Evolutionary conservation across 1,284 basidiomycete species (phyloP).

Genomic region (Rhodotorula sp.): DNA sequence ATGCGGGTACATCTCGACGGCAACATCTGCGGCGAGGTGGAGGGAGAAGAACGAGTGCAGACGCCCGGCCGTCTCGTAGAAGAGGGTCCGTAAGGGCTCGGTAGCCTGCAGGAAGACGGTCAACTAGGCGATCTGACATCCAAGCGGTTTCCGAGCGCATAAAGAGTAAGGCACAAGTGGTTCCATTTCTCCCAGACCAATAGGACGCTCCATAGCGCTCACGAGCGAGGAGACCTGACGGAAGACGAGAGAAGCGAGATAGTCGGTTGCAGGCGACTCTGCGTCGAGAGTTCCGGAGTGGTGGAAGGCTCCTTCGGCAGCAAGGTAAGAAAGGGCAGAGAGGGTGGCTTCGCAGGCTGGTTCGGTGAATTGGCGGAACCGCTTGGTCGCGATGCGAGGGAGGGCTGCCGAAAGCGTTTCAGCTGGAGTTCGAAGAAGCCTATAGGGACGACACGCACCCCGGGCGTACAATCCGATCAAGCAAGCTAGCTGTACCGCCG

Average conservation of each 20-base stretch:
- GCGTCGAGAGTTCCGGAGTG: too few relatives aligned
- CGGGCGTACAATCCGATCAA: conserved; percentile 2
- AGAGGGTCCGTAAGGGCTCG: too few relatives aligned
- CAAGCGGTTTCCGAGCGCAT: too few relatives aligned
- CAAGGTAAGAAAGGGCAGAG: neutral
- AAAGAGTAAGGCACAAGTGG: too few relatives aligned
- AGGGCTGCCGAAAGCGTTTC: neutral
- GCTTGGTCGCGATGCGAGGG: conserved; percentile 3
- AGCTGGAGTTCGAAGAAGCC: neutral
- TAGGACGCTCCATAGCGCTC: neutral
- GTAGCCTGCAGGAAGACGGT: too few relatives aligned
- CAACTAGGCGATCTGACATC: too few relatives aligned
- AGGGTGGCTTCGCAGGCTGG: neutral
- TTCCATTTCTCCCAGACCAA: too few relatives aligned
- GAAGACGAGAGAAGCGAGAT: neutral
- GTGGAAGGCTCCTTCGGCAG: neutral
- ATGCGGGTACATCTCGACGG: too few relatives aligned
- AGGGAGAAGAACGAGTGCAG: too few relatives aligned
- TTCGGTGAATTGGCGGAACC: conserved; percentile 11
- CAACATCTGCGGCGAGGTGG: too few relatives aligned
- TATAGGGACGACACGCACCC: neutral
- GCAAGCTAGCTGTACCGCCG: neutral
- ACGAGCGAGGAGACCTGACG: neutral
- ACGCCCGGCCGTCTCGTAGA: too few relatives aligned
- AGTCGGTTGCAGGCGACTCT: neutral